Conservation (phyloP, 768 basidiomycete species). For the Phylloporus sp. region DNA sequence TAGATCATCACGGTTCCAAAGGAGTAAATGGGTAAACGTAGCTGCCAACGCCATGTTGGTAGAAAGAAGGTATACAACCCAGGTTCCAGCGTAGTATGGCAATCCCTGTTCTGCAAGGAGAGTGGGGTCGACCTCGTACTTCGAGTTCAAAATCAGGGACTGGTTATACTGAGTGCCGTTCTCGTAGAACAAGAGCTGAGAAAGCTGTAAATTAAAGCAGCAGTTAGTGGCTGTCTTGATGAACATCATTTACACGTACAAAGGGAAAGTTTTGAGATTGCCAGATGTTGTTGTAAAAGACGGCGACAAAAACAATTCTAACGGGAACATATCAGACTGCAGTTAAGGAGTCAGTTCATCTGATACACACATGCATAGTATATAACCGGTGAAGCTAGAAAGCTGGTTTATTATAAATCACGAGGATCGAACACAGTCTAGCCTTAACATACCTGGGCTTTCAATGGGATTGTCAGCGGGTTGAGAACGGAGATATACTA, state of each 20-base stretch:
- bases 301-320: conserved; percentile 32
- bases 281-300: conserved; percentile 52
- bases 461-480: conserved; percentile 51
- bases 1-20: conserved; percentile 54
- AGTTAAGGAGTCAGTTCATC: neutral
- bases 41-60: conserved; percentile 35
- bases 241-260: conserved; percentile 28
- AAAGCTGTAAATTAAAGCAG: conserved; percentile 33
- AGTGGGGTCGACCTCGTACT: conserved; percentile 47
- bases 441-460: conserved; percentile 36
- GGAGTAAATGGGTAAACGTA: conserved; percentile 46
- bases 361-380: conserved; percentile 46
- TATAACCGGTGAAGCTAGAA: conserved; percentile 45
- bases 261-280: conserved; percentile 58
- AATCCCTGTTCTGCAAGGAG: conserved; percentile 43
- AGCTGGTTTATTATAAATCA: conserved; percentile 22
- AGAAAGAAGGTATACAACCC: conserved; percentile 19
- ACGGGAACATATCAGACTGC: conserved; percentile 4
- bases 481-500: conserved; percentile 32
- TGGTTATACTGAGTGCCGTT: conserved; percentile 54
- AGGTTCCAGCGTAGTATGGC: conserved; percentile 29
- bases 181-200: conserved; percentile 47
- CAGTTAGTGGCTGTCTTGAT: neutral
- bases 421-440: neutral
- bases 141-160: conserved; percentile 46